These are phyloP conservation scores for Aspergillus floridensis DNA, from an alignment of 2,329 filamentous ascomycete species.

Conservation along the genomic window DNA sequence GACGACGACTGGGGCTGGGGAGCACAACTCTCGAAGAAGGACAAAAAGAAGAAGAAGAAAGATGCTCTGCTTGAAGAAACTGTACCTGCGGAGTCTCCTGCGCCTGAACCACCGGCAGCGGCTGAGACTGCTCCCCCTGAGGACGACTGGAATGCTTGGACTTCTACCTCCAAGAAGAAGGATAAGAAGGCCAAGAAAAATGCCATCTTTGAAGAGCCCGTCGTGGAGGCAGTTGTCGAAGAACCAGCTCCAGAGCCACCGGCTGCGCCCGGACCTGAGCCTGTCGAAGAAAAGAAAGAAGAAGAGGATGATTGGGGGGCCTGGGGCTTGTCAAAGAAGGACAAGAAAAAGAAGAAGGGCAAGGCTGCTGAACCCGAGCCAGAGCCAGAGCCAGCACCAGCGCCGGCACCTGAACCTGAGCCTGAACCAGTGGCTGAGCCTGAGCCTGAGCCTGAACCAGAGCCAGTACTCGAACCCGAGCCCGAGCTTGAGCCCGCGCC, in stretches of 20 bases:
- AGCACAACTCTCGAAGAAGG: constrained; percentile 28
- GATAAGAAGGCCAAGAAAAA: constrained; percentile 42
- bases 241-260: constrained; percentile 9
- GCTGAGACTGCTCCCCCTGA: constrained; percentile 28
- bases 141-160: constrained; percentile 38
- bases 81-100: constrained; percentile 26
- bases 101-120: constrained; percentile 29
- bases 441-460: constrained; percentile 35
- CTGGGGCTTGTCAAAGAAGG: constrained; percentile 27
- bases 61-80: constrained; percentile 5
- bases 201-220: constrained; percentile 23
- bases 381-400: constrained; percentile 27
- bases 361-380: constrained; percentile 31
- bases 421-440: constrained; percentile 18
- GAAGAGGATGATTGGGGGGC: constrained; percentile 27
- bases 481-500: constrained; percentile 18
- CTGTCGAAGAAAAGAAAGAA: constrained; percentile 24
- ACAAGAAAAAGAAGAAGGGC: constrained; percentile 32
- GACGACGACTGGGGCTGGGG: constrained; percentile 34
- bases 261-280: constrained; percentile 21
- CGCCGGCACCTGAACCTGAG: constrained; percentile 31
- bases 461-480: constrained; percentile 26
- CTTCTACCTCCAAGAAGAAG: constrained; percentile 37
- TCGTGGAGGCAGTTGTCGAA: constrained; percentile 11
- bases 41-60: constrained; percentile 34